These are phyloP conservation scores for Tolypocladium nubicola DNA, from an alignment of 2,329 filamentous ascomycete genomes.

Conservation along the genomic window DNA sequence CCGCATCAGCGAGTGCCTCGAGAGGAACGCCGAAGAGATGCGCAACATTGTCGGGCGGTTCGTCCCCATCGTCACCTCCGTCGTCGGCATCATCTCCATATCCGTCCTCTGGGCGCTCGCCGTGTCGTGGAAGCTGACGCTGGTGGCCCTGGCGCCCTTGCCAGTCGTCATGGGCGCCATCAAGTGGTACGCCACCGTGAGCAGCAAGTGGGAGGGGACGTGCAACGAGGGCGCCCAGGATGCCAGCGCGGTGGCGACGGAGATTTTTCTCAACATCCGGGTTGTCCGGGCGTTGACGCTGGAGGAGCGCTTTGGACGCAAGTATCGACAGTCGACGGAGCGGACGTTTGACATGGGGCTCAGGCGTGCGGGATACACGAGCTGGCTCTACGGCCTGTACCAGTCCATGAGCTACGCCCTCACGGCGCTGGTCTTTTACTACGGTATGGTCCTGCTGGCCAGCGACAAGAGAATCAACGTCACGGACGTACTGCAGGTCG, in stretches of 20 bases:
- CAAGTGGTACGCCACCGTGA: slow-evolving; percentile 53
- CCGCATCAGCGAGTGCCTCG: slow-evolving; percentile 59
- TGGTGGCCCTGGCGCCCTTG: slow-evolving; percentile 60
- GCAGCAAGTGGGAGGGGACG: slow-evolving; percentile 59
- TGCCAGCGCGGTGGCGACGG: slow-evolving; percentile 49
- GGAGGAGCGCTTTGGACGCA: slow-evolving; percentile 58
- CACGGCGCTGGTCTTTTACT: slow-evolving; percentile 74
- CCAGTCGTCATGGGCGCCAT: slow-evolving; percentile 60
- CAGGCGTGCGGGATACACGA: slow-evolving; percentile 54
- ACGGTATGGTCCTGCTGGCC: slow-evolving; percentile 57
- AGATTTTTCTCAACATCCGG: slow-evolving; percentile 69
- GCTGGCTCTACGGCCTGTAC: slow-evolving; percentile 66
- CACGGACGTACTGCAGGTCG: slow-evolving; percentile 57
- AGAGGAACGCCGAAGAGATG: slow-evolving; percentile 80
- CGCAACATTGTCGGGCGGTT: slow-evolving; percentile 73
- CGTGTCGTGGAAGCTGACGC: slow-evolving; percentile 69
- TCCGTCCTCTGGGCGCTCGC: slow-evolving; percentile 64
- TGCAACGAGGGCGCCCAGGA: slow-evolving; percentile 53
- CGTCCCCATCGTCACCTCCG: slow-evolving; percentile 56
- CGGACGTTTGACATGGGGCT: slow-evolving; percentile 50
- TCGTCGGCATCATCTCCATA: slow-evolving; percentile 55
- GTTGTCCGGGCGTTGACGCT: slow-evolving; percentile 68
- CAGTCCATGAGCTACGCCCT: slow-evolving; percentile 63
- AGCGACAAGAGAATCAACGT: slow-evolving; percentile 35
- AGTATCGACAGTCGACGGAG: slow-evolving; percentile 43